These are phyloP conservation scores for Camellia sinensis DNA, from an alignment of 148 eudicot genomes.

Conservation along the genomic window DNA sequence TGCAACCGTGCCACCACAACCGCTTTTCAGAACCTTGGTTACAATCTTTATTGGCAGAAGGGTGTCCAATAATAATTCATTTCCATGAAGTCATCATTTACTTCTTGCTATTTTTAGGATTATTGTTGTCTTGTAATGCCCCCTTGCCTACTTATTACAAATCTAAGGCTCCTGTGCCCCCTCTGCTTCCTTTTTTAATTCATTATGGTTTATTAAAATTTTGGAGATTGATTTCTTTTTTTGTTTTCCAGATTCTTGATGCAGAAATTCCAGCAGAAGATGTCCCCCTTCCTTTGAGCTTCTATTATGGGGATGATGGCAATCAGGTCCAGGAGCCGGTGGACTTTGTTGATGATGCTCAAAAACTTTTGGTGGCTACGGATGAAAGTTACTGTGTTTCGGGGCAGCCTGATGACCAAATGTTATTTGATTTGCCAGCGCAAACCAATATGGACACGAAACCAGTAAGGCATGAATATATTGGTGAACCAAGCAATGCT, in stretches of 20 bases:
- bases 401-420: conserved; percentile 38
- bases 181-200: neutral
- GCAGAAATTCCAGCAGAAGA: conserved; percentile 29
- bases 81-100: neutral
- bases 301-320: conserved; percentile 36
- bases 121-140: neutral
- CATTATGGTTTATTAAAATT: neutral
- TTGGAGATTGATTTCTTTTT: neutral
- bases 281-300: conserved; percentile 33
- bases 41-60: too few species aligned
- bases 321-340: conserved; percentile 30
- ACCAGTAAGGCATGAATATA: conserved; percentile 55
- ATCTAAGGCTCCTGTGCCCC: neutral
- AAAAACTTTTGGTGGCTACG: conserved; percentile 23
- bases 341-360: conserved; percentile 28
- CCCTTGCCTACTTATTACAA: neutral
- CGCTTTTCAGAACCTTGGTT: too few species aligned
- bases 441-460: conserved; percentile 30
- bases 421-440: conserved; percentile 36
- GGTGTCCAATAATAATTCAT: too few species aligned
- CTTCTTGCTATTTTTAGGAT: neutral
- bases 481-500: conserved; percentile 45
- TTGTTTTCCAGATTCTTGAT: conserved; percentile 45
- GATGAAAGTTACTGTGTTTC: conserved; percentile 27
- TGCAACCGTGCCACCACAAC: too few species aligned